Base-by-base conservation (phyloP, 2,329 filamentous ascomycete genomes). In the Blastomyces emzantsi region DNA sequence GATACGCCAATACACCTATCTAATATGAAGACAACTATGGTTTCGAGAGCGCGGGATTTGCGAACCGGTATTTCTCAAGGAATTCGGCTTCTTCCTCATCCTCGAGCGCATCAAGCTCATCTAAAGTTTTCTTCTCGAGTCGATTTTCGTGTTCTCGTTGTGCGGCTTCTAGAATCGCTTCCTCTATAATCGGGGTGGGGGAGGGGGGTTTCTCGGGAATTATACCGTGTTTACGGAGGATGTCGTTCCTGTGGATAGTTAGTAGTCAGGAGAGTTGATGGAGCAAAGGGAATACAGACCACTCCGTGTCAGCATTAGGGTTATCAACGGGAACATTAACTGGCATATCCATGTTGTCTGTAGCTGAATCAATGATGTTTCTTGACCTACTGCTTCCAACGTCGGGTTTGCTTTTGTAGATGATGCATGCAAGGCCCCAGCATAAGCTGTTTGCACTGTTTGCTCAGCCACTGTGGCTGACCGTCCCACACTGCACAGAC, bases 181-280 rank as follows among this genome's bases (percentile, higher is more conserved):
- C 93, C 78, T 99, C 89, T 71, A 99, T 97, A 79, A 96, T 88
- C 7, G 92, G 92, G 1, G 94, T 97, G 1, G 94, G 94, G 56
- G 93, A 96, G 2, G 92, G 92, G 0, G 93, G 92, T 75, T 96
- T 97, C 75, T 97, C 92, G n/a, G 94, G 94, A 66, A 99, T 97
- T 69, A 99, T 83, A 68, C 92, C 91, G 80, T 99, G 92, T 76
- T 96, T 95, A 70, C 94, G 90, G 64, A 99, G 87, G 72, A 99
- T 99, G 70, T 99, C 94, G 75, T 99, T 99, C 92, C 92, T 97
- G 69, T 64, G 61, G n/a, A 52, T 64, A 67, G 66, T 66, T 63
- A 63, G 17, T 17, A n/a, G 30, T 1, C 9, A 39, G 9, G 9
- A 62, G 57, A 41, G 45, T 22, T 22, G 56, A 36, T 25, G 43